phyloP scores from a whole-genome alignment of 2,329 filamentous ascomycete species.

The Coniochaeta sp. region DNA sequence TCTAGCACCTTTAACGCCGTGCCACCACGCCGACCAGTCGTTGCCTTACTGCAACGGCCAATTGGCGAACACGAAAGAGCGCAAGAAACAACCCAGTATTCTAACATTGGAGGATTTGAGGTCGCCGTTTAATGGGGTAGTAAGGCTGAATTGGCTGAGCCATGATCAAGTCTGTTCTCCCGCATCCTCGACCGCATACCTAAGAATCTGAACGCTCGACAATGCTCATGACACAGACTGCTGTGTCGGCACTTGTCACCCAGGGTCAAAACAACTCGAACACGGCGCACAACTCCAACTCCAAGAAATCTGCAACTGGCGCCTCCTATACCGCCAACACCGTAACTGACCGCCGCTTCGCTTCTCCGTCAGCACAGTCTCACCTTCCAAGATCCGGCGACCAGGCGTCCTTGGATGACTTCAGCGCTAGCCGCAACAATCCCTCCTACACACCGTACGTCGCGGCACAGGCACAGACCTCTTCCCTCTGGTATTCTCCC shows the following conservation, averaged over 20 bases:
- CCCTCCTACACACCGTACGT: constrained; percentile 12
- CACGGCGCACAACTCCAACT: constrained; percentile 23
- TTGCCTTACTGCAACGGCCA: neutral
- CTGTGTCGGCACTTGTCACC: constrained; percentile 32
- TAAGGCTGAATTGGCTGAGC: constrained; percentile 6
- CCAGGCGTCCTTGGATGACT: constrained; percentile 22
- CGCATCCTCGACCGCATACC: constrained; percentile 8
- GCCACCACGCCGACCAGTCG: neutral
- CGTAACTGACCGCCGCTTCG: neutral
- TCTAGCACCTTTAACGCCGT: constrained; percentile 11
- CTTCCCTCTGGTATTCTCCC: constrained; percentile 13
- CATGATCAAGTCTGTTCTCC: constrained; percentile 7
- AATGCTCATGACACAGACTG: constrained; percentile 47
- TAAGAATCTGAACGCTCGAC: constrained; percentile 19
- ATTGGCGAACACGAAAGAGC: neutral
- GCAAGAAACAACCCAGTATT: neutral
- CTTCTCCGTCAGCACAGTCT: neutral
- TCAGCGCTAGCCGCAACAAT: constrained; percentile 20
- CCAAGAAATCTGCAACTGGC: constrained; percentile 6
- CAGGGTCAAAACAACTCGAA: constrained; percentile 29
- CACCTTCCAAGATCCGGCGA: constrained; percentile 15
- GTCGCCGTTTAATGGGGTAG: neutral
- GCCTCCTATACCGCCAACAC: neutral
- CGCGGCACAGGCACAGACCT: constrained; percentile 7
- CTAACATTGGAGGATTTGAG: neutral